phyloP scores from a whole-genome alignment of 2,329 filamentous ascomycete genomes.

The Ophiostoma pallidulum region DNA sequence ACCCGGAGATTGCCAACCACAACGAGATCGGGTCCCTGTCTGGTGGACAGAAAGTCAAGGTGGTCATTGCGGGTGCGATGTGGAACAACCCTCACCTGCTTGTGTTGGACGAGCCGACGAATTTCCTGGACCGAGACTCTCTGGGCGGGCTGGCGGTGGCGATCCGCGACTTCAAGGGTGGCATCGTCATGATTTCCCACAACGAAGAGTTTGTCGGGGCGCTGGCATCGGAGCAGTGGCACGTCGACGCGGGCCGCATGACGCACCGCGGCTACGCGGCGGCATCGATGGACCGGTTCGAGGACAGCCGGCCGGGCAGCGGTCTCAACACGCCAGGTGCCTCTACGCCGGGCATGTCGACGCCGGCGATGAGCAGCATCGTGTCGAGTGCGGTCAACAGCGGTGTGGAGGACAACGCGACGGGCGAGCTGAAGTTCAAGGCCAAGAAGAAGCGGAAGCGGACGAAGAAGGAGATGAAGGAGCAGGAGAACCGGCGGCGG shows the following conservation, averaged over 20 bases:
- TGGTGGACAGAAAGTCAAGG: conserved; percentile 98
- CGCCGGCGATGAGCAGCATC: conserved; percentile 46
- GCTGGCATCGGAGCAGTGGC: conserved; percentile 92
- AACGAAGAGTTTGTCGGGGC: conserved; percentile 98
- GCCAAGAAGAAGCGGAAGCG: conserved; percentile 96
- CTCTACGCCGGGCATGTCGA: conserved; percentile 41
- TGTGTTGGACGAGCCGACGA: conserved; percentile 96
- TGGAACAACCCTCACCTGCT: conserved; percentile 98
- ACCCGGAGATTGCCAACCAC: conserved; percentile 97
- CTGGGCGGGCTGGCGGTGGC: conserved; percentile 94
- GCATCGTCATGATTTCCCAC: conserved; percentile 98
- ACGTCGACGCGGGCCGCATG: conserved; percentile 79
- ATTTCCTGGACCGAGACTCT: conserved; percentile 97
- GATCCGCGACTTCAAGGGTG: conserved; percentile 95
- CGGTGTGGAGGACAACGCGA: conserved; percentile 67
- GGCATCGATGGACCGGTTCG: conserved; percentile 72
- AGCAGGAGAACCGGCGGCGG: conserved; percentile 76
- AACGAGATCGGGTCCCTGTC: conserved; percentile 95
- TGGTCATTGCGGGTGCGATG: conserved; percentile 91
- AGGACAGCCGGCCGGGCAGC: conserved; percentile 60
- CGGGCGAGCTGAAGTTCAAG: conserved; percentile 67
- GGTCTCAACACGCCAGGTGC: conserved; percentile 28
- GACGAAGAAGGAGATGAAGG: conserved; percentile 93
- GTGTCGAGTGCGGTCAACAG: conserved; percentile 61
- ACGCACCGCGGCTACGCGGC: conserved; percentile 72